These are phyloP conservation scores for Echinochloa phyllopogon DNA, from an alignment of 176 grass and related monocot species.

Conservation along the genomic window DNA sequence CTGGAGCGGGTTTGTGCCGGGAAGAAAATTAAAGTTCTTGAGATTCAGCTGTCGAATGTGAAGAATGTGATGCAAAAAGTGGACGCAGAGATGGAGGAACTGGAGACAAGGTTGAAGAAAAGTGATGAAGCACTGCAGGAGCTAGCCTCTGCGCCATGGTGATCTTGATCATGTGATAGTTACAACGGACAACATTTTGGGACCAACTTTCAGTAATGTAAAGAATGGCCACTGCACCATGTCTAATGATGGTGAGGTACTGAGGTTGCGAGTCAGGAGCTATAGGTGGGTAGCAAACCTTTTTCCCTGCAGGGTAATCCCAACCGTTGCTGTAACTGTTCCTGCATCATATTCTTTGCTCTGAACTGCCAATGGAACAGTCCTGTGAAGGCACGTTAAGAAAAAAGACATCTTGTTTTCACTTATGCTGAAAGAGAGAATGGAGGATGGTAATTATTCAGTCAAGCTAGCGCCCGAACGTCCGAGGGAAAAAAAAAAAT, in stretches of 20 bases:
- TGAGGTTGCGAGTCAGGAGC: too few relatives aligned
- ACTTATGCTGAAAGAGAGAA: neutral
- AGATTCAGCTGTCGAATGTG: constrained; percentile 35
- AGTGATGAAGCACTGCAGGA: neutral
- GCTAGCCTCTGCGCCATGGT: constrained; percentile 37
- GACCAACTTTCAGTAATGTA: neutral
- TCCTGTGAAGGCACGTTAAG: too few relatives aligned
- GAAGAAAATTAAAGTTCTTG: constrained; percentile 31
- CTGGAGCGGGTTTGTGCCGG: neutral
- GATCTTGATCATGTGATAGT: neutral
- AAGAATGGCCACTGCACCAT: neutral
- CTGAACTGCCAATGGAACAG: neutral
- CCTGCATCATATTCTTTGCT: neutral
- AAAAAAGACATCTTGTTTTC: neutral
- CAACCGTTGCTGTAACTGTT: neutral
- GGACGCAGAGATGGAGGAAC: constrained; percentile 37
- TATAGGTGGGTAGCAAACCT: too few relatives aligned
- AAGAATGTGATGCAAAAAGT: constrained; percentile 31
- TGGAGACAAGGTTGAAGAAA: constrained; percentile 16
- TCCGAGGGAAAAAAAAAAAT: too few relatives aligned
- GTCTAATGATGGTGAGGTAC: too few relatives aligned
- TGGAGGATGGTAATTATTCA: neutral
- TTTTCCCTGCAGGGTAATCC: neutral
- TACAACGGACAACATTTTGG: constrained; percentile 1
- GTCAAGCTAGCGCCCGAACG: too few relatives aligned